Base-by-base conservation (phyloP, 2,329 filamentous ascomycete species). In the Aspergillus arachidicola region DNA sequence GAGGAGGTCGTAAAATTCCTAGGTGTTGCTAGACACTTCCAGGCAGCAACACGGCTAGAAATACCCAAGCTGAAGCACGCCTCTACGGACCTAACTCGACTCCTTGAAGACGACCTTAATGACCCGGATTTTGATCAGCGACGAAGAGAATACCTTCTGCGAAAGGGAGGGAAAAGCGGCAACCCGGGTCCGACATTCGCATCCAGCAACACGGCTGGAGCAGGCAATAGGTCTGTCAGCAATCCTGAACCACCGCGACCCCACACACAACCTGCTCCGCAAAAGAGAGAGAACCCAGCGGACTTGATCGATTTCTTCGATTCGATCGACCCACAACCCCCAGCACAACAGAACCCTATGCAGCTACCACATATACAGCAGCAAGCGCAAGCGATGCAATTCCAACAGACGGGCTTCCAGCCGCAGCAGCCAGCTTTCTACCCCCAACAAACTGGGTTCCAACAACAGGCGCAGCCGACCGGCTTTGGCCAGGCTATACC, bases 11-110 rank as follows among this genome's bases (percentile, higher is more conserved):
- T 99, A 19, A 89, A 93, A 71, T 99, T 94, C 73, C 86, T 99
- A 53, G 89, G 90, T 70, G 85, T 94, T 50, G 95, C 95, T 51
- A 88, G 94, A 66, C 91, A 95, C 75, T 95, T 94, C 75, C 93
- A 98, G 79, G 90, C 94, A 74, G 92, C 94, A 67, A 99, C 95
- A 6, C 86, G 94, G 64, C 86, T 99, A 45, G 93, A 97, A 73
- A 96, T 99, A 9, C 95, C 95, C 11, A 97, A 97, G 81, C 85
- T 99, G 69, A 98, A 97, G 81, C 95, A 99, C 76, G 95, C 95
- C 6, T 96, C 95, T 1, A 94, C 96, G 1, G 96, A 95, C 74
- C 80, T 99, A 58, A 92, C 92, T 19, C 89, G 89, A 30, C 93
- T 96, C 61, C 85, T 99, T 30, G 93, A 98, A 76, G 95, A 99